Base-by-base conservation (phyloP, 1,139 yeast genomes). In the Suhomyces panamericanus region DNA sequence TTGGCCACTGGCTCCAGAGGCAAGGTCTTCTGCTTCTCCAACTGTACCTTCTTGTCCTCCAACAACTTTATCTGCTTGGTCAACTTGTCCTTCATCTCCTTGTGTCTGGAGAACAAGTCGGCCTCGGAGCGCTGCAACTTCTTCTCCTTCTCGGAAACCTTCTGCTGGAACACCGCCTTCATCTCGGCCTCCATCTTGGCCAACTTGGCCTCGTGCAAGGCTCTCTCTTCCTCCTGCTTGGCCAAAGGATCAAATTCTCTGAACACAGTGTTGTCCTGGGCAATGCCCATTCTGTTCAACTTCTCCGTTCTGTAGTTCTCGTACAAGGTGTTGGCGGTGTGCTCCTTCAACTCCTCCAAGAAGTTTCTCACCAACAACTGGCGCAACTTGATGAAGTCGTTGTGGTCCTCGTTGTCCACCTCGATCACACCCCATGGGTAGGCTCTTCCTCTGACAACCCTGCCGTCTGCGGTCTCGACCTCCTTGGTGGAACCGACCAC, bases 401-500 rank as follows among this genome's bases (percentile, higher is more conserved):
- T 87, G 66, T 95, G 98, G 43, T 83, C 82, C 68, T 89, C 95
- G 66, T 93, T 93, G 66, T 91, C 98, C 53, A 95, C 95, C 69
- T 93, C 98, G 61, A 93, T 87, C 20, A 87, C 77, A 53, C 99
- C 99, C 99, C 99, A 95, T 50, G 99, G 99, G 67, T 95, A 95
- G 54, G 79, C 73, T 70, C 99, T 87, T 53, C 97, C 98, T 64
- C 98, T 85, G 38, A 90, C 96, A 34, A 72, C 62, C 63, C 86
- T 78, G 41, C 98, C 98, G 58, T 86, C 90, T 28, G 77, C 59
- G 41, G 87, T 83, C 57, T 78, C 78, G 32, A 91, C 89, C 54
- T 81, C 84, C 49, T 76, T 74, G 27, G 93, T 87, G 17, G 97
- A 89, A 27, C 98, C 99, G 43, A 95, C 88, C 53, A 93, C 85